Percentiles rank a stretch among this genome's conserved stretches.
These are phyloP conservation scores for Kewa caespitosa DNA, from an alignment of 179 eudicot genomes.

Conservation along the genomic window DNA sequence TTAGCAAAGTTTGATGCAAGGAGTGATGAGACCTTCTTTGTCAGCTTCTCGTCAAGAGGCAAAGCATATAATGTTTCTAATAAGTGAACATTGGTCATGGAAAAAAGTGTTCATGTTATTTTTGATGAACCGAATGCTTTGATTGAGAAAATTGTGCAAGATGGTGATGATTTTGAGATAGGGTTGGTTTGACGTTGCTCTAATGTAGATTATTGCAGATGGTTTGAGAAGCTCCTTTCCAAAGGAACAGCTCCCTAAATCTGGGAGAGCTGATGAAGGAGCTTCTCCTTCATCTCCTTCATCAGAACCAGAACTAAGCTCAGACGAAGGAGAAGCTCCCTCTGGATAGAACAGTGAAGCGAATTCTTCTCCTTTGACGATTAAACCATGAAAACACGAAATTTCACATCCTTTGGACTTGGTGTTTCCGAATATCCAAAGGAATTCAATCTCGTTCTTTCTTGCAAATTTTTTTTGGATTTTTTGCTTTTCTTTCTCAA, in stretches of 20 bases:
- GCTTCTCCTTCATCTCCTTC: neutral
- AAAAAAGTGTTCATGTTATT: neutral
- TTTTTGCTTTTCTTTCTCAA: neutral
- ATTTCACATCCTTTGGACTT: neutral
- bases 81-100: neutral
- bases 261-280: neutral
- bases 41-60: neutral
- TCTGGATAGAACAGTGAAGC: neutral
- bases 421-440: neutral
- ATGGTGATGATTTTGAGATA: neutral
- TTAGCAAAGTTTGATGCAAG: neutral
- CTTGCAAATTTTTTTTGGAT: neutral
- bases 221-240: no score
- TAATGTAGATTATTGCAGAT: no score
- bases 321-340: neutral
- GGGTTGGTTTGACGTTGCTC: neutral
- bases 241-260: neutral
- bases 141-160: neutral
- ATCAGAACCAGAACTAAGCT: neutral
- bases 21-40: neutral
- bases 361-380: neutral
- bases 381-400: neutral
- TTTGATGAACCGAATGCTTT: neutral
- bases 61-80: neutral
- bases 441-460: neutral